A percentile compares a stretch with the other conserved stretches of the same genome.
These are phyloP conservation scores for Groenewaldozyma tartarivorans DNA, from an alignment of 805 yeast genomes.

Conservation along the genomic window DNA sequence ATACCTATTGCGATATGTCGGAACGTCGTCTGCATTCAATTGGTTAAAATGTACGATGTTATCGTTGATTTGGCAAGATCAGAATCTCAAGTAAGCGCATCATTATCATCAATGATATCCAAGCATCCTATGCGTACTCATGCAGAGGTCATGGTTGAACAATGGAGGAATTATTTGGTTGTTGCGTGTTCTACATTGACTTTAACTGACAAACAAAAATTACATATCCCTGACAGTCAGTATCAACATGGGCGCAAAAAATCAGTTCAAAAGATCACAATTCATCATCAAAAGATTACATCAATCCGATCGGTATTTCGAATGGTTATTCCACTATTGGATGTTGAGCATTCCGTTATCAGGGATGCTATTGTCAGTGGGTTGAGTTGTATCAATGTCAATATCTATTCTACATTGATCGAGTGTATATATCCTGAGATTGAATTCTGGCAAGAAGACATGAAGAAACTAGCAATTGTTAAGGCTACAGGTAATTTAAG, in stretches of 20 bases:
- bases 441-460: constrained; percentile 39
- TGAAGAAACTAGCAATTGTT: constrained; percentile 2
- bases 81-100: constrained; percentile 9
- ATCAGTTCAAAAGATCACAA: constrained; percentile 67
- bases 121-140: constrained; percentile 33
- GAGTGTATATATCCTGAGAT: constrained; percentile 63
- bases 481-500: constrained; percentile 9
- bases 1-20: constrained; percentile 90
- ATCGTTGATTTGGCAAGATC: constrained; percentile 21
- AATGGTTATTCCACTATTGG: constrained; percentile 75
- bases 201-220: constrained; percentile 75
- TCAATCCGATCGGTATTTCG: constrained; percentile 85
- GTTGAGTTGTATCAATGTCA: constrained; percentile 78
- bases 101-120: constrained; percentile 12
- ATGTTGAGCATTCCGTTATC: constrained; percentile 56
- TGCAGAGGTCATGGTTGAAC: constrained; percentile 67
- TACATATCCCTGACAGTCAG: constrained; percentile 44
- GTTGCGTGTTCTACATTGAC: constrained; percentile 91
- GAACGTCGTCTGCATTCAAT: constrained; percentile 76
- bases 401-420: constrained; percentile 72
- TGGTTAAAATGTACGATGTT: constrained; percentile 59
- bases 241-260: constrained; percentile 56
- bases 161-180: constrained; percentile 81
- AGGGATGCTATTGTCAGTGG: constrained; percentile 87
- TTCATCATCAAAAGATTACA: constrained; percentile 85